phyloP scores from a whole-genome alignment of 192 early-diverging fungal genomes.

The Coemansia sp. region DNA sequence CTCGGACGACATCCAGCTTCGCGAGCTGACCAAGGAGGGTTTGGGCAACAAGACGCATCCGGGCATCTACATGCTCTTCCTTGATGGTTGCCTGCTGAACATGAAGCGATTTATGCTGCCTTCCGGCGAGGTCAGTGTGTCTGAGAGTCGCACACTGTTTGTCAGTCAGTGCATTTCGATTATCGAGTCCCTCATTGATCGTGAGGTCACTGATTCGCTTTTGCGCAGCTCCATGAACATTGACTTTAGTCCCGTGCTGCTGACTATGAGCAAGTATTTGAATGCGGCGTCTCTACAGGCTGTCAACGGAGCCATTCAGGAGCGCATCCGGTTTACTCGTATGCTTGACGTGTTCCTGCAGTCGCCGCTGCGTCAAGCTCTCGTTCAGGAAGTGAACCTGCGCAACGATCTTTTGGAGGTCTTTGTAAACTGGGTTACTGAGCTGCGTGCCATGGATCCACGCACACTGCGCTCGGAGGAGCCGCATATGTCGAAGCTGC shows the following conservation, averaged over 20 bases:
- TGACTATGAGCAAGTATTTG: slow-evolving; percentile 49
- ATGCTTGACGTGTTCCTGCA: slow-evolving; percentile 48
- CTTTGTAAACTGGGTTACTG: slow-evolving; percentile 54
- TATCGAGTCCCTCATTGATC: slow-evolving; percentile 47
- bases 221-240: slow-evolving; percentile 43
- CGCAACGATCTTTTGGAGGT: slow-evolving; percentile 52
- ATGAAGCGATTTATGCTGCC: slow-evolving; percentile 52
- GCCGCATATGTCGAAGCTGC: slow-evolving; percentile 37
- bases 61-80: slow-evolving; percentile 51
- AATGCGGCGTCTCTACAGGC: slow-evolving; percentile 38
- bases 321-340: slow-evolving; percentile 45
- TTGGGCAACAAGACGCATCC: slow-evolving; percentile 54
- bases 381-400: slow-evolving; percentile 50
- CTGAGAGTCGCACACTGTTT: slow-evolving; percentile 53
- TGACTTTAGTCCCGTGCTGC: slow-evolving; percentile 49
- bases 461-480: slow-evolving; percentile 45
- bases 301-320: slow-evolving; percentile 38
- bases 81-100: slow-evolving; percentile 46
- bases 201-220: slow-evolving; percentile 42
- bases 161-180: slow-evolving; percentile 53
- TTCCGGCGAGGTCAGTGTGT: slow-evolving; percentile 49
- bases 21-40: slow-evolving; percentile 50
- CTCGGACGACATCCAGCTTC: slow-evolving; percentile 51
- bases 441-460: slow-evolving; percentile 52
- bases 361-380: slow-evolving; percentile 46